phyloP scores from a whole-genome alignment of 2,329 filamentous ascomycete genomes.

The Paecilomyces fulvus region DNA sequence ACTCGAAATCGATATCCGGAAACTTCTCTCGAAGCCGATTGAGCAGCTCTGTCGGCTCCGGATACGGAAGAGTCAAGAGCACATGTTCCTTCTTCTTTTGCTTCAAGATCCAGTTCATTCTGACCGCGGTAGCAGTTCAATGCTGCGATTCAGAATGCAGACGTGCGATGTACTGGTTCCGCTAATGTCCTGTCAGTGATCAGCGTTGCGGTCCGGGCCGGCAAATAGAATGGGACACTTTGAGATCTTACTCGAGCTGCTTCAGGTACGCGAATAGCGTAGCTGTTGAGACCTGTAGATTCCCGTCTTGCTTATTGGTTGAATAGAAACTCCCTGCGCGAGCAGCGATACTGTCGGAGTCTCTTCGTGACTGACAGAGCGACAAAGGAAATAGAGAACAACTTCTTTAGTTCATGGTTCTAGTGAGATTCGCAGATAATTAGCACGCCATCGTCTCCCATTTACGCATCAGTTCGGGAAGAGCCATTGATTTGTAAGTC shows the following conservation, averaged over 20 bases:
- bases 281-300: not conserved
- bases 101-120: not conserved
- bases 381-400: not conserved
- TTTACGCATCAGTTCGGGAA: not conserved
- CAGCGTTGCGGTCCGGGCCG: not conserved
- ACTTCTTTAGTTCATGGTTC: not conserved
- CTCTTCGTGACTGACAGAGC: not conserved
- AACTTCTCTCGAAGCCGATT: conserved; percentile 33
- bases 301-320: not conserved
- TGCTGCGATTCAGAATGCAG: not conserved
- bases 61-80: conserved; percentile 35
- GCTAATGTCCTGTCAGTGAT: not conserved
- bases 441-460: not conserved
- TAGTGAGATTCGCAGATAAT: not conserved
- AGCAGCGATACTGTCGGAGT: not conserved
- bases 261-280: too few species aligned
- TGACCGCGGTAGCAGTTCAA: not conserved
- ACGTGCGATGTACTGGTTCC: not conserved
- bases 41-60: conserved; percentile 32
- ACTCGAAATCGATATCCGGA: conserved; percentile 40
- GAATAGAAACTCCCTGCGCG: not conserved
- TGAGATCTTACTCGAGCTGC: not conserved
- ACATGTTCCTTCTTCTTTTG: conserved; percentile 25
- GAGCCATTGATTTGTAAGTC: not conserved
- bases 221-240: not conserved